A percentile compares a stretch with the other conserved stretches of the same genome.
phyloP scores from a whole-genome alignment of 192 early-diverging fungal genomes.

The Coemansia sp. region DNA sequence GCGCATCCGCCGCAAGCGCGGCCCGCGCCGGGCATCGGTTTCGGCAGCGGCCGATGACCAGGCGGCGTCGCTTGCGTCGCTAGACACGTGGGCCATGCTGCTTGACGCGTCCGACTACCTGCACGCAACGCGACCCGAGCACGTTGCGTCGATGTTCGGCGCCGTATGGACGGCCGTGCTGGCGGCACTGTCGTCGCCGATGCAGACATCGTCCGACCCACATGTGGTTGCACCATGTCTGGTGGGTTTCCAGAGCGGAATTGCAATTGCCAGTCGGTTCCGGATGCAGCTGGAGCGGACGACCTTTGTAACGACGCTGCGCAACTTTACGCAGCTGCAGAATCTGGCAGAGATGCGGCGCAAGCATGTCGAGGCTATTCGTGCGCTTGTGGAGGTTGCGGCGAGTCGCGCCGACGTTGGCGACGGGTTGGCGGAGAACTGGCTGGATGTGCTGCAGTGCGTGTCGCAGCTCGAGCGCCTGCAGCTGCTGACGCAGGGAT shows the following conservation, averaged over 20 bases:
- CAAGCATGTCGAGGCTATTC: slow-evolving; percentile 92
- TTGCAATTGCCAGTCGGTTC: slow-evolving; percentile 80
- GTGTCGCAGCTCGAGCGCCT: slow-evolving; percentile 87
- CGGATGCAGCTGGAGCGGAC: slow-evolving; percentile 86
- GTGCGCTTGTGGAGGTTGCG: slow-evolving; percentile 79
- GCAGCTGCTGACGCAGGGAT: slow-evolving; percentile 61
- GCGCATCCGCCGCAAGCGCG: slow-evolving; percentile 47
- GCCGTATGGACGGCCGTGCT: slow-evolving; percentile 86
- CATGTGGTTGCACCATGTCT: slow-evolving; percentile 72
- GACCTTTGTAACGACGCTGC: slow-evolving; percentile 88
- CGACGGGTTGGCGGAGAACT: slow-evolving; percentile 64
- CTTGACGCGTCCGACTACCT: slow-evolving; percentile 59
- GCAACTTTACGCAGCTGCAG: slow-evolving; percentile 84
- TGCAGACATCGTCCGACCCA: slow-evolving; percentile 80
- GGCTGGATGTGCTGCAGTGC: slow-evolving; percentile 82
- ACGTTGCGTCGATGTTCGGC: slow-evolving; percentile 91
- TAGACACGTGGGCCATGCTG: slow-evolving; percentile 39
- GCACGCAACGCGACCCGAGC: slow-evolving; percentile 77
- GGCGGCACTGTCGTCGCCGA: slow-evolving; percentile 75
- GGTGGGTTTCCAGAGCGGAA: slow-evolving; percentile 76
- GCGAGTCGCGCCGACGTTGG: slow-evolving; percentile 58
- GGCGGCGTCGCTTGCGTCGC: slow-evolving; percentile 23
- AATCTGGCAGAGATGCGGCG: slow-evolving; percentile 82
- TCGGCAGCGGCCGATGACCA: not conserved
- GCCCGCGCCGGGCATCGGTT: not conserved